Base-by-base conservation (phyloP, 2,329 filamentous ascomycete genomes). In the Exophiala sp. region DNA sequence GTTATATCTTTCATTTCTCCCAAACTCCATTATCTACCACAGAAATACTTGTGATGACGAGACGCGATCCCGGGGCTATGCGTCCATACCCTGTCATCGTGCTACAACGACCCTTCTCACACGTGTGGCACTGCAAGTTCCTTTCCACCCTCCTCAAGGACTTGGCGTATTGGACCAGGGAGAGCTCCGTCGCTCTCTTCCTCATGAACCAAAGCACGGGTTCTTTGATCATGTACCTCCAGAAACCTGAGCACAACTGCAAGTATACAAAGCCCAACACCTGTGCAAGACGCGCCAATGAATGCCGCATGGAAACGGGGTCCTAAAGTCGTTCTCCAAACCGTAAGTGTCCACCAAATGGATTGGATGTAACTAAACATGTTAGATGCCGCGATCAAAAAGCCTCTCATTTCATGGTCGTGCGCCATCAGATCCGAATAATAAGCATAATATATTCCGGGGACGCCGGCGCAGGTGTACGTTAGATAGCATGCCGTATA, bases 401-500 rank as follows among this genome's bases (percentile, higher is more conserved):
- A 58, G 5, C 56, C 56, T 24, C 56, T 39, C 52, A 58, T 55
- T 29, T 55, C 52, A 33, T 58, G 56, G 16, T 58, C 52, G 20
- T 55, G 56, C 12, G 52, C 43, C 5, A 58, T 58, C 49, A 58
- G 36, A 34, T 55, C 52, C 8, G 49, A 34, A 18, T 52, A 58
- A 54, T 54, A 59, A 3, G 57, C 47, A 42, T 46, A 57, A 33
- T 54, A 57, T 32, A 54, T 57, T 14, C 47, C 54, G 5, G 57
- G 54, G 8, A 54, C 48, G 5, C 57, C 54, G 11, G 43, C 47
- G 12, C 41, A 36, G 6, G 33, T 18, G n/a, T 29, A 56, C 9
- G 42, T 38, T n/a, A 57, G 5, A 39, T 54, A 59, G 38, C 52
- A 59, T 3, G 54, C 54, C 5, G 45, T 16, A 33, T 40, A 54